Evolutionary conservation across 345 rosid species (phyloP), one percentile per base, ranked within the genome.

Genomic region (Populus ilicifolia): DNA sequence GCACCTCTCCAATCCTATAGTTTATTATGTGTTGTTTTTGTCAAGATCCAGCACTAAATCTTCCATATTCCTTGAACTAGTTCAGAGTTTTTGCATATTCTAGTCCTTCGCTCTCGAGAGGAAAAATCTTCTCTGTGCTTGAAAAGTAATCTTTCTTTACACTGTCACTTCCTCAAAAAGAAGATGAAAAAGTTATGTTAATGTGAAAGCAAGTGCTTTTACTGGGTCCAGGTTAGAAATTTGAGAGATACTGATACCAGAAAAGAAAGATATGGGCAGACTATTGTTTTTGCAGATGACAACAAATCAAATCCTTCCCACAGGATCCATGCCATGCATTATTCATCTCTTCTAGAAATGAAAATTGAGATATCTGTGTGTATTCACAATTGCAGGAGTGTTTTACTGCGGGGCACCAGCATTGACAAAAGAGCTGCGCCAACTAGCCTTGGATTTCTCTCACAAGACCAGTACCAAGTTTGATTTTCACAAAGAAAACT

Each of bases 401-500:
- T 92, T 92, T 35, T 92, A 90, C 33, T 92, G 97, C 80, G 97
- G 97, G 78, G 82, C 85, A 67, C 91, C 93, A 36, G 89, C 85
- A n/a, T 80, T 89, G 48, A 88, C 89, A n/a, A 88, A 88, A 74
- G 92, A 90, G 78, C 86, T 92, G 50, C 81, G 90, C 69, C 90
- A 89, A 52, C 82, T 90, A 43, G 97, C 97, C 69, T 79, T 79
- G 79, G 97, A 90, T 85, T 90, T 90, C 84, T 87, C 92, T 2
- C 94, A 84, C 85, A 90, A 85, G 82, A 92, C 97, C 30, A 82
- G 61, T 83, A 92, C 94, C 67, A 92, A 85, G 78, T 92, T 92
- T 82, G 86, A 89, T 46, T 92, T 92, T 79, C 97, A 92, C 63
- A 90, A 90, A 78, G 94, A 92, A 77, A 92, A 90, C 50, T 92